Conservation (phyloP, 495 filamentous ascomycete species). For the Glutinoglossum americanum region DNA sequence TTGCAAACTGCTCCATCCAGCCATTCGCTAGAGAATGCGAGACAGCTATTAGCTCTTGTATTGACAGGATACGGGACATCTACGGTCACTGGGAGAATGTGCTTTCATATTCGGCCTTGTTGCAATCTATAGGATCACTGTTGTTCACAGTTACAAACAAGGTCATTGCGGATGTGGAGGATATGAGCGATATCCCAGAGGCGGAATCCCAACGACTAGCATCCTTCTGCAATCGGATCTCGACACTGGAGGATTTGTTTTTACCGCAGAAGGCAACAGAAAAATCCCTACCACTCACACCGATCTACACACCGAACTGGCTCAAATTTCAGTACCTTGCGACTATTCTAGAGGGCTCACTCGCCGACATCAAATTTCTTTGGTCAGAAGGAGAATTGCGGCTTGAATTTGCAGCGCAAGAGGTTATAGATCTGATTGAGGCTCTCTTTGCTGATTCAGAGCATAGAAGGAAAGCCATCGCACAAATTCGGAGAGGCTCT, state of each 20-base stretch:
- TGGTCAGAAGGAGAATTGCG: slow-evolving; percentile 74
- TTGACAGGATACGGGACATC: slow-evolving; percentile 44
- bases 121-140: slow-evolving; percentile 68
- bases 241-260: slow-evolving; percentile 53
- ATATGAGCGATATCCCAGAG: slow-evolving; percentile 68
- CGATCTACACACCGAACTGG: slow-evolving; percentile 67
- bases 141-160: slow-evolving; percentile 62
- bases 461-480: slow-evolving; percentile 50
- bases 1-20: slow-evolving; percentile 35
- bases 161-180: slow-evolving; percentile 65
- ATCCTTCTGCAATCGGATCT: slow-evolving; percentile 47
- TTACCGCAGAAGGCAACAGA: slow-evolving; percentile 25
- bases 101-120: slow-evolving; percentile 57
- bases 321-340: slow-evolving; percentile 72
- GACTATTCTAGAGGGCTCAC: slow-evolving; percentile 73
- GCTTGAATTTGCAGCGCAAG: slow-evolving; percentile 60
- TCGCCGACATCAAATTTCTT: slow-evolving; percentile 71
- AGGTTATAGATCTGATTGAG: slow-evolving; percentile 72
- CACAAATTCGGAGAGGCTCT: slow-evolving; percentile 39
- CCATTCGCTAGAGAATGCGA: slow-evolving; percentile 46
- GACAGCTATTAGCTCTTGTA: slow-evolving; percentile 44
- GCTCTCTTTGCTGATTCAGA: slow-evolving; percentile 81
- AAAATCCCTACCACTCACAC: slow-evolving; percentile 35
- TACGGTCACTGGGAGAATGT: slow-evolving; percentile 59
- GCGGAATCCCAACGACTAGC: slow-evolving; percentile 67